Evolutionary conservation across 2,329 filamentous ascomycete genomes (phyloP).

Genomic region (Corynespora cassiicola): DNA sequence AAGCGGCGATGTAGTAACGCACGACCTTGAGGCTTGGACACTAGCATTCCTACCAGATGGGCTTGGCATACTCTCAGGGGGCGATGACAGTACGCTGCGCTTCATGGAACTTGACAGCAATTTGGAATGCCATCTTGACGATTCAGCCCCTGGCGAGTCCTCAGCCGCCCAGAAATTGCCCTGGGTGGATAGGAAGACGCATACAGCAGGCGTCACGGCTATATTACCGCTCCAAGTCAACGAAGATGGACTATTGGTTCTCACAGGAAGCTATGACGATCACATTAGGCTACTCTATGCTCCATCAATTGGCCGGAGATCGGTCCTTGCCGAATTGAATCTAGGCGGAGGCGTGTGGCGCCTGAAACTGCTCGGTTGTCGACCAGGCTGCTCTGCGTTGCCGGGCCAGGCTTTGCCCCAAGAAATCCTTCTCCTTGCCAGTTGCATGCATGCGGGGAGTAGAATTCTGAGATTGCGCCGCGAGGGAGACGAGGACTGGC

Average conservation of each 20-base stretch:
- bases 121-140: slow-evolving; percentile 6
- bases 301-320: slow-evolving; percentile 47
- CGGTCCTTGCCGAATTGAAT: slow-evolving; percentile 67
- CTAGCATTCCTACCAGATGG: slow-evolving; percentile 61
- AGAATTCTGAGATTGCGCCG: slow-evolving; percentile 63
- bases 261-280: slow-evolving; percentile 95
- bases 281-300: slow-evolving; percentile 70
- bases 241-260: slow-evolving; percentile 59
- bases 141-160: slow-evolving; percentile 5
- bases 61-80: slow-evolving; percentile 69
- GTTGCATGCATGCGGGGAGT: slow-evolving; percentile 91
- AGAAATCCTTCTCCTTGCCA: slow-evolving; percentile 63
- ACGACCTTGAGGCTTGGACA: slow-evolving; percentile 76
- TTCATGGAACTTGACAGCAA: slow-evolving; percentile 25
- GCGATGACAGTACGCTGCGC: slow-evolving; percentile 75
- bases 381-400: too few relatives aligned
- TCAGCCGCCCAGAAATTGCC: slow-evolving; percentile 20
- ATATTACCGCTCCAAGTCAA: slow-evolving; percentile 73
- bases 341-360: slow-evolving; percentile 89
- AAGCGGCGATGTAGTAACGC: slow-evolving; percentile 37
- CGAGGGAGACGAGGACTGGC: slow-evolving; percentile 54
- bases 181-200: slow-evolving; percentile 63
- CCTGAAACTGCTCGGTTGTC: slow-evolving; percentile 65
- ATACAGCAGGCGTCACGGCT: slow-evolving; percentile 85
- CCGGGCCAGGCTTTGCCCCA: too few relatives aligned